Base-by-base conservation (phyloP, 1,139 yeast species). In the Pichia sp. region DNA sequence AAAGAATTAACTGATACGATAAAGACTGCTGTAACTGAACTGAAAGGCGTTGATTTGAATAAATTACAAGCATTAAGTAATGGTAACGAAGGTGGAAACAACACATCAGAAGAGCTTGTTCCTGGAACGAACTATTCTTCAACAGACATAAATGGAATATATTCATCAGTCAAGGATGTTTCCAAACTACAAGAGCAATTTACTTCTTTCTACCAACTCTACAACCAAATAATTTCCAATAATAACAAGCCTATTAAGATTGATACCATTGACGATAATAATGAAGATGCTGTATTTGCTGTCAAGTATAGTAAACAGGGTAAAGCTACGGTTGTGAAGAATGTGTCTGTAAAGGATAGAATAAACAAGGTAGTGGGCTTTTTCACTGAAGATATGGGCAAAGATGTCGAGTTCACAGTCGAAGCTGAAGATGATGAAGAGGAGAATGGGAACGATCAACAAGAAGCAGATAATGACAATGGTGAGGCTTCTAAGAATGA, bases 1-100 rank as follows among this genome's bases (percentile, higher is more conserved):
- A 75, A 76, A 55, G 81, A 77, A 49, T 63, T 90, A 42, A 85
- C 90, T 0, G 73, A 71, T 19, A 62, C 88, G 47, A 80, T 90
- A 16, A 71, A 72, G 46, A 62, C 63, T 8, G 69, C 77, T 0
- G 59, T 75, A 36, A 62, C 63, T n/a, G 62, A 66, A 16, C 62
- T 72, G 16, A 66, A 68, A 15, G 65, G 64, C n/a, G 53, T 70
- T 19, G 64, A 61, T 32, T 45, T 57, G 51, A 57, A 40, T 23
- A 45, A 51, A 38, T 29, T 56, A 7, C 15, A 52, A 10, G 1
- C 44, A 10, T 13, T 44, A 10, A 45, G 19, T 38, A 10, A 42
- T 5, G 43, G 8, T 8, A 41, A 45, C 19, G 46, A 48, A 11
- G 31, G 47, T 6, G 31, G 44, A 41, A 5, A 31, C 11, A 8